These are phyloP conservation scores for Eutrema heterophyllum DNA, from an alignment of 345 rosid species.

Conservation along the genomic window DNA sequence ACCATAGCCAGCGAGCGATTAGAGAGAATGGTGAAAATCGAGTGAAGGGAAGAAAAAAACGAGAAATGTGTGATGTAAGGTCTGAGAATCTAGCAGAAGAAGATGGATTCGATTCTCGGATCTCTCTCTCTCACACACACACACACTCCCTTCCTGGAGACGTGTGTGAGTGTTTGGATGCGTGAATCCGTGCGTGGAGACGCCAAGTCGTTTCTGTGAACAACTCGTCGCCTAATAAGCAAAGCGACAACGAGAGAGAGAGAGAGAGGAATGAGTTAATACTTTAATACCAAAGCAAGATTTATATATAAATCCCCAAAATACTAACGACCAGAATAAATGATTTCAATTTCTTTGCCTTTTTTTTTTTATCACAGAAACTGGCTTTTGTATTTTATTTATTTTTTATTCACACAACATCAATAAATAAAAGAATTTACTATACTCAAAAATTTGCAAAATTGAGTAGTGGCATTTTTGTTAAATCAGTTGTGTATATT, in stretches of 20 bases:
- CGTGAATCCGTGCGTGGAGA: not conserved
- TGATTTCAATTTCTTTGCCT: not conserved
- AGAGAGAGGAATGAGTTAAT: no score
- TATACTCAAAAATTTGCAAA: not conserved
- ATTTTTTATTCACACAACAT: not conserved
- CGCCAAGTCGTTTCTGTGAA: not conserved
- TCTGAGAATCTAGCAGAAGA: slow-evolving; percentile 12
- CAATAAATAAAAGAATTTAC: not conserved
- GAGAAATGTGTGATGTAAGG: not conserved
- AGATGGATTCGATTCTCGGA: slow-evolving; percentile 4
- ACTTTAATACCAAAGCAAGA: no score
- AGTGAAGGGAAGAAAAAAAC: not conserved
- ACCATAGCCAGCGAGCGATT: not conserved
- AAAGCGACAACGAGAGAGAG: not conserved
- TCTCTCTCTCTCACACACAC: not conserved
- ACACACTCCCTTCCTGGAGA: not conserved
- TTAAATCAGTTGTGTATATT: not conserved
- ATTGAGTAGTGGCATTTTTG: not conserved
- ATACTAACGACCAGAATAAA: not conserved
- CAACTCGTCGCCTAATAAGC: not conserved
- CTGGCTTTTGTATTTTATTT: no score
- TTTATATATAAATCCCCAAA: not conserved
- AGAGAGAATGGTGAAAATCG: not conserved
- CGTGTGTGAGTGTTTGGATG: not conserved
- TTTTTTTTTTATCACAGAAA: not conserved